phyloP scores from a whole-genome alignment of 2,329 filamentous ascomycete genomes.

The Arachnomyces sp. region DNA sequence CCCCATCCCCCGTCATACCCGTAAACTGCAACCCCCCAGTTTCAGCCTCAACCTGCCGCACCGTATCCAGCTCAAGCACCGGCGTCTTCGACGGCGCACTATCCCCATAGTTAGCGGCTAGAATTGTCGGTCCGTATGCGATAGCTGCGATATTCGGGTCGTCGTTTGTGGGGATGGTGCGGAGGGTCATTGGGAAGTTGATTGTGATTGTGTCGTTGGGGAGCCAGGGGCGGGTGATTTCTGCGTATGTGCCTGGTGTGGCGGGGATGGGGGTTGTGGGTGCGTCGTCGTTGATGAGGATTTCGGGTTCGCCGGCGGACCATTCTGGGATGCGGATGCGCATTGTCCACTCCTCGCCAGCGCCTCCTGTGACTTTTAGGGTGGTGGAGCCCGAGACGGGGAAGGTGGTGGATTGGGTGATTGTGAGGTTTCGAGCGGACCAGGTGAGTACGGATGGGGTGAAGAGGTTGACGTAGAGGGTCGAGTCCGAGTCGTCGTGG shows the following conservation, averaged over 20 bases:
- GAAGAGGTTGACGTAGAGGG: constrained; percentile 46
- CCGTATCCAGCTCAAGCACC: background rate
- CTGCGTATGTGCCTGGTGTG: constrained; percentile 36
- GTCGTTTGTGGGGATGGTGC: constrained; percentile 42
- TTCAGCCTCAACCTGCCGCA: too few species aligned
- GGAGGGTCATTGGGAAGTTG: constrained; percentile 40
- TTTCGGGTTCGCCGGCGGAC: constrained; percentile 31
- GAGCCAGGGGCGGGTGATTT: constrained; percentile 36
- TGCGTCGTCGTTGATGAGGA: constrained; percentile 37
- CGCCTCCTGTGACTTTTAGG: constrained; percentile 26
- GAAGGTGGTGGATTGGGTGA: constrained; percentile 40
- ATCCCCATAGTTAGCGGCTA: constrained; percentile 41
- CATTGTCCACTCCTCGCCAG: constrained; percentile 27
- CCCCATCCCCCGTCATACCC: constrained; percentile 2
- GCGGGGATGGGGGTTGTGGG: constrained; percentile 16
- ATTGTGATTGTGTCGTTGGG: constrained; percentile 39
- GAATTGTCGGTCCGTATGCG: constrained; percentile 41
- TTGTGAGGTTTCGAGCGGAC: constrained; percentile 31
- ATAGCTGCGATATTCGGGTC: constrained; percentile 37
- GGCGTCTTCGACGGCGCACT: constrained; percentile 1
- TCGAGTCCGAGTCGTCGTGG: constrained; percentile 29
- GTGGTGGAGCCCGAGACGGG: constrained; percentile 36
- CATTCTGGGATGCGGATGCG: constrained; percentile 44
- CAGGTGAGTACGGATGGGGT: constrained; percentile 41
- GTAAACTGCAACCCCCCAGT: constrained; percentile 5